Evolutionary conservation across 805 yeast species (phyloP).

Genomic region (Lipomyces orientalis): DNA sequence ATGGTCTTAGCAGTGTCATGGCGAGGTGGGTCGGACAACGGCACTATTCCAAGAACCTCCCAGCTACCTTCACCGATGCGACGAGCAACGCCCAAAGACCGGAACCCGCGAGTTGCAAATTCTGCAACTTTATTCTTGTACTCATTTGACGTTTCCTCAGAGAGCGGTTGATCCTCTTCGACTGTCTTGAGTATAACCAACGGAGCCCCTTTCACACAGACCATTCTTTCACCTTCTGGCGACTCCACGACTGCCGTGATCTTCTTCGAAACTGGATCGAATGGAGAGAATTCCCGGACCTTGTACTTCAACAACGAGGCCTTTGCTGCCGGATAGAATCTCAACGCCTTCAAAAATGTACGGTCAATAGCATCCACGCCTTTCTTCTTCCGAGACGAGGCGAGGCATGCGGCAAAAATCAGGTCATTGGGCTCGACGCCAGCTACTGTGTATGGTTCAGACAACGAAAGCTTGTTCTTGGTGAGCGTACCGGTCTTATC

Average conservation of each 20-base stretch:
- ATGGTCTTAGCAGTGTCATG: constrained; percentile 96
- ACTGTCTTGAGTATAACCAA: constrained; percentile 94
- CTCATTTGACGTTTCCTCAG: constrained; percentile 90
- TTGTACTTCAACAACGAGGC: constrained; percentile 90
- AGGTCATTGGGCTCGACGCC: constrained; percentile 96
- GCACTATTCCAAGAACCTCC: constrained; percentile 98
- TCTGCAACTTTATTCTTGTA: constrained; percentile 97
- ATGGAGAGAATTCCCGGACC: constrained; percentile 94
- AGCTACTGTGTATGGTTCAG: constrained; percentile 97
- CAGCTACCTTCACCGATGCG: constrained; percentile 98
- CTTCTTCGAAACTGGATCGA: constrained; percentile 97
- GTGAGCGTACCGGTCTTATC: constrained; percentile 98
- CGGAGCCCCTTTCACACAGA: constrained; percentile 98
- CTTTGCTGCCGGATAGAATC: constrained; percentile 88
- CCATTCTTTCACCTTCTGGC: constrained; percentile 92
- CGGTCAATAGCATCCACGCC: constrained; percentile 97
- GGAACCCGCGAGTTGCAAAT: constrained; percentile 97
- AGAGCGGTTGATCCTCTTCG: constrained; percentile 95
- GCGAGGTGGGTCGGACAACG: constrained; percentile 99
- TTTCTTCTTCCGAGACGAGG: constrained; percentile 97
- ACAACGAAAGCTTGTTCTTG: constrained; percentile 91
- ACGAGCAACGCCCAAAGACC: constrained; percentile 98
- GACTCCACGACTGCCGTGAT: constrained; percentile 94
- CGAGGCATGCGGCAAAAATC: constrained; percentile 96
- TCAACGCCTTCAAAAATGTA: constrained; percentile 92